Percentiles rank a stretch among this genome's conserved stretches.
These are phyloP conservation scores for Rutstroemia sp. DNA, from an alignment of 2,329 filamentous ascomycete species.

Conservation along the genomic window DNA sequence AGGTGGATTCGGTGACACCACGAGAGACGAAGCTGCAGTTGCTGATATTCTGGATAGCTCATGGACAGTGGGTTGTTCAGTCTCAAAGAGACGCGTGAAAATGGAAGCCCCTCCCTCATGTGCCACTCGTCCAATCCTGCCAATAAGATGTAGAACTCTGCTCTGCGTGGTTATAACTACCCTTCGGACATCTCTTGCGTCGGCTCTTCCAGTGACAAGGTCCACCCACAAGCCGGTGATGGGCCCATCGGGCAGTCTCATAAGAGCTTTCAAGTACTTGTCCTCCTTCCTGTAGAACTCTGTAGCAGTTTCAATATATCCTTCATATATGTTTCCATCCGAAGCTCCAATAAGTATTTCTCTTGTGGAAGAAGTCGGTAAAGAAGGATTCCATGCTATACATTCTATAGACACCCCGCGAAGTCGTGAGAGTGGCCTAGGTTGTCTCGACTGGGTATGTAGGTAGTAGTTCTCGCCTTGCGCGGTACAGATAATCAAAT, in stretches of 20 bases:
- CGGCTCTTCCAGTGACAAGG: slow-evolving; percentile 46
- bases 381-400: slow-evolving; percentile 88
- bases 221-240: slow-evolving; percentile 85
- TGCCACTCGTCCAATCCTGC: slow-evolving; percentile 63
- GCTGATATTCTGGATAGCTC: slow-evolving; percentile 57
- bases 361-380: slow-evolving; percentile 86
- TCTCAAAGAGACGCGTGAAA: slow-evolving; percentile 82
- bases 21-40: slow-evolving; percentile 57
- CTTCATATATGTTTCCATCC: slow-evolving; percentile 94
- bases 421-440: slow-evolving; percentile 71
- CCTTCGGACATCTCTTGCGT: slow-evolving; percentile 59
- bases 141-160: slow-evolving; percentile 72
- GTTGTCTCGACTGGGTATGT: slow-evolving; percentile 86
- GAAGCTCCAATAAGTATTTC: slow-evolving; percentile 87
- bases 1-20: slow-evolving; percentile 67
- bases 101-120: slow-evolving; percentile 77
- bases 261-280: slow-evolving; percentile 78
- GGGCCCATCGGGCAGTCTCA: slow-evolving; percentile 73
- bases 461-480: slow-evolving; percentile 97
- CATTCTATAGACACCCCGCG: slow-evolving; percentile 84
- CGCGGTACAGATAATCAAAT: slow-evolving; percentile 85
- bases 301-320: slow-evolving; percentile 85
- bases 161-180: slow-evolving; percentile 75
- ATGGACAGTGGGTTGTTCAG: slow-evolving; percentile 70
- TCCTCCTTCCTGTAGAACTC: slow-evolving; percentile 96